A percentile compares a stretch with the other conserved stretches of the same genome.
Evolutionary conservation across 2,329 filamentous ascomycete genomes (phyloP).

Genomic region (Fusarium sp.): DNA sequence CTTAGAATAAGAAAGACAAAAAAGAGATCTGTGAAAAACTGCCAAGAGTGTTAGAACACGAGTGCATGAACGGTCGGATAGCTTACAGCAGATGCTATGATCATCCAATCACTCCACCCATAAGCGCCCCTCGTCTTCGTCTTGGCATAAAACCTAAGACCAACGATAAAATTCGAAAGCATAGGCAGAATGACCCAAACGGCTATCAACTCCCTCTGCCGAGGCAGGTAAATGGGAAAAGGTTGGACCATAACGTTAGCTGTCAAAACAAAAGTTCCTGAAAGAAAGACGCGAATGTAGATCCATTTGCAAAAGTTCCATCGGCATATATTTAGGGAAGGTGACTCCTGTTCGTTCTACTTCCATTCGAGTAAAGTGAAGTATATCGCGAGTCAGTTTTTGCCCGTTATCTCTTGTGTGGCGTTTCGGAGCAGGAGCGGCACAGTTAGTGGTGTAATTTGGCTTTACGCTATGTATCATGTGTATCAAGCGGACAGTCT

Average conservation of each 20-base stretch:
- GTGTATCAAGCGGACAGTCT: neutral
- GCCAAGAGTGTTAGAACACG: neutral
- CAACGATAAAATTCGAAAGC: neutral
- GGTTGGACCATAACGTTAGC: constrained; percentile 3
- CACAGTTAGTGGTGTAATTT: neutral
- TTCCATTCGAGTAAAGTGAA: neutral
- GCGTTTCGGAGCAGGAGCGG: neutral
- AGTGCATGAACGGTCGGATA: fast-evolving
- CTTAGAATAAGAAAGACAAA: constrained; percentile 12
- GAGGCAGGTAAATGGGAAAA: constrained; percentile 7
- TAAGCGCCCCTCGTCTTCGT: constrained; percentile 7
- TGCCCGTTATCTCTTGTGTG: neutral
- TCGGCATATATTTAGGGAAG: neutral
- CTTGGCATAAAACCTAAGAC: constrained; percentile 15
- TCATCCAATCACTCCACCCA: constrained; percentile 24
- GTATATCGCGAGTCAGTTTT: neutral
- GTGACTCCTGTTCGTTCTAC: neutral
- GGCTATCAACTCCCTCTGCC: constrained; percentile 7
- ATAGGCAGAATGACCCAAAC: neutral
- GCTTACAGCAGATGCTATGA: constrained; percentile 1
- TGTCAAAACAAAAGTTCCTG: neutral
- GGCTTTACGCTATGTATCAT: neutral
- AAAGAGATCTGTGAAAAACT: constrained; percentile 8
- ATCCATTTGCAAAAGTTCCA: constrained; percentile 21
- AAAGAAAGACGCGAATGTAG: neutral